phyloP scores from a whole-genome alignment of 202 grass and related monocot species.

The Panicum hallii region DNA sequence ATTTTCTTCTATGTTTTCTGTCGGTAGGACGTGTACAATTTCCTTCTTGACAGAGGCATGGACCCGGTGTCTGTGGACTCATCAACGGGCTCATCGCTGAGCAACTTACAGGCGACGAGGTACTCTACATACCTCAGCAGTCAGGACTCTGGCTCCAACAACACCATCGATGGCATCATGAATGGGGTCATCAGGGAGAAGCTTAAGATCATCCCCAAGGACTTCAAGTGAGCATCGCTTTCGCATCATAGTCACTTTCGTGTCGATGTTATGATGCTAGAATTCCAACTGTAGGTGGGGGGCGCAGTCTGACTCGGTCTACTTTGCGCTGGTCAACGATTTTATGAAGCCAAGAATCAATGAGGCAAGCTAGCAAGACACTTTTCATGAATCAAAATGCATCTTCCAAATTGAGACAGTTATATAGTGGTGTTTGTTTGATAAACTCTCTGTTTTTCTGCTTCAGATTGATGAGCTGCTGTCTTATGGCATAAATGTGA shows the following conservation, averaged over 20 bases:
- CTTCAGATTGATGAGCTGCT: slow-evolving; percentile 80
- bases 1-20: neutral
- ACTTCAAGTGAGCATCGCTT: slow-evolving; percentile 40
- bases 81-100: neutral
- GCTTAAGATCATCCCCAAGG: slow-evolving; percentile 75
- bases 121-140: slow-evolving; percentile 53
- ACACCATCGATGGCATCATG: slow-evolving; percentile 59
- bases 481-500: slow-evolving; percentile 77
- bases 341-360: slow-evolving; percentile 89
- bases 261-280: neutral
- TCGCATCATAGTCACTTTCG: neutral
- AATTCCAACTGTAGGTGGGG: slow-evolving; percentile 59
- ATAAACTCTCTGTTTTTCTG: neutral
- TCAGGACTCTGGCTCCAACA: slow-evolving; percentile 46
- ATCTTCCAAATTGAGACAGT: neutral
- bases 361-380: slow-evolving; percentile 44
- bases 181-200: slow-evolving; percentile 79
- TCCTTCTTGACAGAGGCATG: slow-evolving; percentile 71
- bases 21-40: slow-evolving; percentile 75
- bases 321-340: slow-evolving; percentile 50
- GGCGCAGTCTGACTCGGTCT: slow-evolving; percentile 46
- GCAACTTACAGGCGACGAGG: neutral
- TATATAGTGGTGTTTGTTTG: neutral
- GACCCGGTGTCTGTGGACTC: slow-evolving; percentile 42
- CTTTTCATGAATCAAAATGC: neutral